Percentiles rank a stretch among this genome's conserved stretches.
Evolutionary conservation across 2,329 filamentous ascomycete genomes (phyloP).

Genomic region (Phaeoacremonium minimum): DNA sequence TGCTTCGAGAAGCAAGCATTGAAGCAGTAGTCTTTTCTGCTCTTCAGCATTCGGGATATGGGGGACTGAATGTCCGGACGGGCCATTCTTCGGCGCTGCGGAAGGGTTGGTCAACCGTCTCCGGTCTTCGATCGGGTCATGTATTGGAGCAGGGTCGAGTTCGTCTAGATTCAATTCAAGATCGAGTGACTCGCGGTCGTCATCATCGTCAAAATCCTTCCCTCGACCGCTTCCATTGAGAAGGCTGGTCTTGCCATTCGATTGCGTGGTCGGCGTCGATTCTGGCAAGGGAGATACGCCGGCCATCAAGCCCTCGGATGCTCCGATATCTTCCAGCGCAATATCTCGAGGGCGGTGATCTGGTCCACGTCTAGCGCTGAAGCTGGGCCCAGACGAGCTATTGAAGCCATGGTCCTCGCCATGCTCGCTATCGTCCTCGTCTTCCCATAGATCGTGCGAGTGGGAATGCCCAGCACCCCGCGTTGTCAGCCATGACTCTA

Average conservation of each 20-base stretch:
- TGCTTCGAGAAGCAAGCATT: slow-evolving; percentile 76
- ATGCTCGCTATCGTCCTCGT: slow-evolving; percentile 33
- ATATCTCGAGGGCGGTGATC: slow-evolving; percentile 43
- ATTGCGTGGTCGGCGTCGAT: slow-evolving; percentile 36
- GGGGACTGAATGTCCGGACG: slow-evolving; percentile 16
- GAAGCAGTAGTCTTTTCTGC: slow-evolving; percentile 64
- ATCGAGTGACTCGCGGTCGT: slow-evolving; percentile 44
- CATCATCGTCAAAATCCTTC: slow-evolving; percentile 29
- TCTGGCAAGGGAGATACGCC: slow-evolving; percentile 55
- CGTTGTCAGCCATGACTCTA: slow-evolving; percentile 87
- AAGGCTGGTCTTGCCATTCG: slow-evolving; percentile 9
- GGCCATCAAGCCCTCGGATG: slow-evolving; percentile 50
- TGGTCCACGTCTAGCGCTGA: slow-evolving; percentile 31
- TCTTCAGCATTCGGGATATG: slow-evolving; percentile 44
- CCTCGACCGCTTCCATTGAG: slow-evolving; percentile 19
- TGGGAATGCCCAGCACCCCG: slow-evolving; percentile 59
- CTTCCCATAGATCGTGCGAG: slow-evolving; percentile 49
- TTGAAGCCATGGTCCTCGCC: slow-evolving; percentile 17
- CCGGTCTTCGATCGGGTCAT: slow-evolving; percentile 23
- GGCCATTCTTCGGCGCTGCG: slow-evolving; percentile 7
- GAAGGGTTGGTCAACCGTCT: slow-evolving; percentile 20
- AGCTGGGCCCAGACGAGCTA: slow-evolving; percentile 17
- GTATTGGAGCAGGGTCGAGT: slow-evolving; percentile 49
- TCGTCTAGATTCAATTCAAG: slow-evolving; percentile 59
- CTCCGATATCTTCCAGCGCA: slow-evolving; percentile 45